Conservation (phyloP, 495 filamentous ascomycete species). For the Aspergillus sclerotiicarbonarius region DNA sequence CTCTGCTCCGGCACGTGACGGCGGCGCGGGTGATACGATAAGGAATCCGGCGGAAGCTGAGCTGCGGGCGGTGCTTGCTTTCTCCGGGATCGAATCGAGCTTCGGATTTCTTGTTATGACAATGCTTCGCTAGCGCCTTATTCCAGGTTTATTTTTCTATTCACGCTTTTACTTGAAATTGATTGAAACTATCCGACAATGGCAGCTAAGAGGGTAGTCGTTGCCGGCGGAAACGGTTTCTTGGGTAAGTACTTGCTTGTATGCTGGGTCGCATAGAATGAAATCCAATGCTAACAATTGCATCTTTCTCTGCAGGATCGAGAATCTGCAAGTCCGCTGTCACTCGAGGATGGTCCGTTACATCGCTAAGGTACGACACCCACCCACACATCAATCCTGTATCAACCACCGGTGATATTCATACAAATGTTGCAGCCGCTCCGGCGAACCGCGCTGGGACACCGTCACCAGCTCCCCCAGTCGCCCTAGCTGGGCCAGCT, state of each 20-base stretch:
- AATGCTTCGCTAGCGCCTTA: not conserved
- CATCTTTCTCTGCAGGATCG: constrained; percentile 52
- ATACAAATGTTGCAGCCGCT: constrained; percentile 58
- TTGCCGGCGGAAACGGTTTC: constrained; percentile 95
- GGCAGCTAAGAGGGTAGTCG: constrained; percentile 70
- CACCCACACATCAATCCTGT: not conserved
- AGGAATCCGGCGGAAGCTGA: constrained; percentile 14
- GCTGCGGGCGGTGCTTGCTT: not conserved
- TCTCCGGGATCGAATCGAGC: not conserved
- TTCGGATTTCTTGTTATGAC: not conserved
- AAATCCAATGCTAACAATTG: constrained; percentile 1
- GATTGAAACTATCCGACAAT: constrained; percentile 21
- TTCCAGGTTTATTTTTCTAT: not conserved
- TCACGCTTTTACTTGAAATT: not conserved
- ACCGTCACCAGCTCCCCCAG: constrained; percentile 67
- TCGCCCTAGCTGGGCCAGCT: constrained; percentile 75
- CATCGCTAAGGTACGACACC: constrained; percentile 69
- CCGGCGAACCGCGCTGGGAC: constrained; percentile 83
- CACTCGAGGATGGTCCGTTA: constrained; percentile 80
- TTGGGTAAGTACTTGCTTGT: constrained; percentile 51
- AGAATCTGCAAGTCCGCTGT: constrained; percentile 88
- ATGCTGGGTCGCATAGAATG: not conserved
- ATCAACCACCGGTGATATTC: constrained; percentile 9
- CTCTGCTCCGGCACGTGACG: constrained; percentile 8
- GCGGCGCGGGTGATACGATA: constrained; percentile 12